Conservation (phyloP, 2,329 filamentous ascomycete genomes). For the Corinectria fuckeliana region DNA sequence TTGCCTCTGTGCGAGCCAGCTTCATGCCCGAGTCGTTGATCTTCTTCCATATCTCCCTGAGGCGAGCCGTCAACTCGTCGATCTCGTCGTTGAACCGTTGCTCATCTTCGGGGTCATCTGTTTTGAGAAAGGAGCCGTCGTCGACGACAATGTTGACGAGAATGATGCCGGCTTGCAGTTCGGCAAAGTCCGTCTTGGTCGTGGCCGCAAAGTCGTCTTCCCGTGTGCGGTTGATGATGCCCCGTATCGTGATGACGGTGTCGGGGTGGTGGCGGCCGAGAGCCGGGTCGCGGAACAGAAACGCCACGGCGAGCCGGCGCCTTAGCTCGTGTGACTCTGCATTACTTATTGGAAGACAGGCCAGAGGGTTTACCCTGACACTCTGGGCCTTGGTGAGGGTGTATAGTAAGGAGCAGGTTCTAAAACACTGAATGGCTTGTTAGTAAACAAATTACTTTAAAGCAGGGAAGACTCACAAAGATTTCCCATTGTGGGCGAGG, state of each 20-base stretch:
- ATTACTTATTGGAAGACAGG: constrained; percentile 62
- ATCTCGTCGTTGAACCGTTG: constrained; percentile 71
- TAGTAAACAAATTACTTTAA: not conserved
- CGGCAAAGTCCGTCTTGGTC: constrained; percentile 68
- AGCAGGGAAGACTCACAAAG: constrained; percentile 46
- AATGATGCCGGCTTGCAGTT: constrained; percentile 68
- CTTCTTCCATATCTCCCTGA: constrained; percentile 64
- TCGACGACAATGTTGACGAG: constrained; percentile 80
- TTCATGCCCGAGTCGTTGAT: constrained; percentile 80
- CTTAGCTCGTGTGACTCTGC: constrained; percentile 64
- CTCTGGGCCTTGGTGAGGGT: constrained; percentile 51
- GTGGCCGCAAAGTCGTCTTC: constrained; percentile 59
- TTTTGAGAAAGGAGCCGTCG: constrained; percentile 52
- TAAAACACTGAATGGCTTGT: constrained; percentile 51
- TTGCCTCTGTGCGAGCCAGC: constrained; percentile 76
- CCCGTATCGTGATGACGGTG: constrained; percentile 49
- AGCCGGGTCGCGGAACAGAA: constrained; percentile 61
- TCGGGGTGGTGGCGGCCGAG: constrained; percentile 51
- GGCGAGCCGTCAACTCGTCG: constrained; percentile 66
- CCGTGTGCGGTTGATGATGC: constrained; percentile 54
- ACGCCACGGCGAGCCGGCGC: constrained; percentile 69
- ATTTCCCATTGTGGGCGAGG: constrained; percentile 45
- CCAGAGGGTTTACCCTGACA: constrained; percentile 65
- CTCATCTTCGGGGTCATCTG: constrained; percentile 42
- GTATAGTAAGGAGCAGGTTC: constrained; percentile 56